These are phyloP conservation scores for Cephalotrichum gorgonifer DNA, from an alignment of 2,329 filamentous ascomycete genomes.

Conservation along the genomic window DNA sequence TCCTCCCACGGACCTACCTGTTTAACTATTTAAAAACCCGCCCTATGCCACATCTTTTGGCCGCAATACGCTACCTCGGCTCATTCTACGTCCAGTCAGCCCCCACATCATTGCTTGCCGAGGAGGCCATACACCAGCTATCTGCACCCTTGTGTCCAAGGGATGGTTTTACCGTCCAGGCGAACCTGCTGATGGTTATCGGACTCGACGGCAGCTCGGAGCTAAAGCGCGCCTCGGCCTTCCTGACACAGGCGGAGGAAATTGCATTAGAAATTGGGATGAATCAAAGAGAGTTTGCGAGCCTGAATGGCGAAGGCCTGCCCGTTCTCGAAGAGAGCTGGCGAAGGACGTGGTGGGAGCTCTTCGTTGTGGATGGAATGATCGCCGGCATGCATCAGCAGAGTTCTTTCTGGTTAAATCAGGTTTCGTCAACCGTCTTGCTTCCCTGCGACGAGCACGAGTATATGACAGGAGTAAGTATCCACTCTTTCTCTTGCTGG, in stretches of 20 bases:
- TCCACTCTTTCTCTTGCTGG: not conserved
- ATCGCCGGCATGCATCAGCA: slow-evolving; percentile 67
- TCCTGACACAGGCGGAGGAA: slow-evolving; percentile 58
- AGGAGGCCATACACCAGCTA: slow-evolving; percentile 44
- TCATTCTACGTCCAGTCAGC: slow-evolving; percentile 43
- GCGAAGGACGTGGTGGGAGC: slow-evolving; percentile 84
- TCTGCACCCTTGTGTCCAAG: slow-evolving; percentile 34
- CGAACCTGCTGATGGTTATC: slow-evolving; percentile 66
- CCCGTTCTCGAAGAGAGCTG: slow-evolving; percentile 70
- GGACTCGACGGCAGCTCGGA: slow-evolving; percentile 69
- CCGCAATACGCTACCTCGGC: slow-evolving; percentile 46
- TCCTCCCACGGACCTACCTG: slow-evolving; percentile 34
- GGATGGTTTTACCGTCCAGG: slow-evolving; percentile 62
- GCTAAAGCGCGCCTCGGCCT: slow-evolving; percentile 54
- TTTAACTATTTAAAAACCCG: slow-evolving; percentile 27
- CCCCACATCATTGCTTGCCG: slow-evolving; percentile 38
- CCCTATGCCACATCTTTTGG: slow-evolving; percentile 28
- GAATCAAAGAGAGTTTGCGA: slow-evolving; percentile 58
- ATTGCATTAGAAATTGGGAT: slow-evolving; percentile 69
- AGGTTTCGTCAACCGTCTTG: slow-evolving; percentile 56
- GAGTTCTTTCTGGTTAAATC: slow-evolving; percentile 60
- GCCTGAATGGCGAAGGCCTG: slow-evolving; percentile 51
- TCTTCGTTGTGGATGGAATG: slow-evolving; percentile 74
- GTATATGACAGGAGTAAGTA: slow-evolving; percentile 46
- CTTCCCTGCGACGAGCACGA: slow-evolving; percentile 79